Evolutionary conservation across 2,329 filamentous ascomycete genomes (phyloP).

Genomic region (Fusarium protoensiforme): DNA sequence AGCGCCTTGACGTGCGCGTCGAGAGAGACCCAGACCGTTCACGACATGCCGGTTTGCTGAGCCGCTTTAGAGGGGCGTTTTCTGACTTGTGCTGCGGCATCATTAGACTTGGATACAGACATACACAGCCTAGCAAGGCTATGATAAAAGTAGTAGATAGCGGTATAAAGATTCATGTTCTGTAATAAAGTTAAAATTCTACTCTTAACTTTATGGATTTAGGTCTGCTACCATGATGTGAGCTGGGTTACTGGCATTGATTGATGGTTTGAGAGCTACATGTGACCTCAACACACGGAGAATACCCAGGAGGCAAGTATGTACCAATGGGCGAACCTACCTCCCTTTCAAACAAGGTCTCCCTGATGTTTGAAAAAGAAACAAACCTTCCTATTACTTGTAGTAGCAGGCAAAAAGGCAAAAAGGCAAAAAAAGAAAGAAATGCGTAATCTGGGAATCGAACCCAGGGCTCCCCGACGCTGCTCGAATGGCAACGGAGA

Average conservation of each 20-base stretch:
- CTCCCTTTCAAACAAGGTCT: no score
- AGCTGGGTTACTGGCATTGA: not conserved
- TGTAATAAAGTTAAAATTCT: not conserved
- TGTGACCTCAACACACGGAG: not conserved
- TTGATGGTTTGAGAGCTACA: not conserved
- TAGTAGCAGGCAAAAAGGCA: not conserved
- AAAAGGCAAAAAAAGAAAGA: not conserved
- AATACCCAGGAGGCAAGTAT: no score
- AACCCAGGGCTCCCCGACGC: not conserved
- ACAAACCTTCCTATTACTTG: not conserved
- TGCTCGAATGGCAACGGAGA: not conserved
- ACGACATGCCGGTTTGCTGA: constrained; percentile 20
- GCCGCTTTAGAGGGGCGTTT: constrained; percentile 34
- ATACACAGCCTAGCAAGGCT: constrained; percentile 15
- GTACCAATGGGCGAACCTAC: no score
- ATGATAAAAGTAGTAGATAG: constrained; percentile 21
- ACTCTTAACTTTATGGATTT: not conserved
- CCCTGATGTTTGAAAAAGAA: not conserved
- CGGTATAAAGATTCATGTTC: constrained; percentile 12
- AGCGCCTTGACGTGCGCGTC: constrained; percentile 19
- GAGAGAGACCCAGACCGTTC: constrained; percentile 16
- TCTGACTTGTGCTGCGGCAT: not conserved
- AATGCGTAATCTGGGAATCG: not conserved
- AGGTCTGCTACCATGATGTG: not conserved
- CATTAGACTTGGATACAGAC: constrained; percentile 37